phyloP scores from a whole-genome alignment of 2,329 filamentous ascomycete species.

The Aspergillus novofumigatus region DNA sequence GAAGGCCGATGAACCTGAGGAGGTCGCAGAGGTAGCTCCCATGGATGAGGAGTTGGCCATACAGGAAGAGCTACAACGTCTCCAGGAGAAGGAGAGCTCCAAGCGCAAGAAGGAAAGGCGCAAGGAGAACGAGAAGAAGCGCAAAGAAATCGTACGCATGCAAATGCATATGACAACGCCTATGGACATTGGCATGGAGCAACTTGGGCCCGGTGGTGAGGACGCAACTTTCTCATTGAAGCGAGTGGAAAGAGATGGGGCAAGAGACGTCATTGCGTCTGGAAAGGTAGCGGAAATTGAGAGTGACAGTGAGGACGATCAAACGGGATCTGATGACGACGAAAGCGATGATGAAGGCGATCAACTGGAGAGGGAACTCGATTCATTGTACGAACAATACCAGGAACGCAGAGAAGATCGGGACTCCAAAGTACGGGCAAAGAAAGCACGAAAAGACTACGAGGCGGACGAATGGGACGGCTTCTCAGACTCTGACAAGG shows the following conservation, averaged over 20 bases:
- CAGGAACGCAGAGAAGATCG: conserved; percentile 71
- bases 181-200: conserved; percentile 92
- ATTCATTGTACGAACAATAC: conserved; percentile 82
- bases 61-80: conserved; percentile 76
- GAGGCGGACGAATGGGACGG: conserved; percentile 91
- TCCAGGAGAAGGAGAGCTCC: conserved; percentile 73
- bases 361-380: conserved; percentile 75
- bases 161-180: conserved; percentile 96
- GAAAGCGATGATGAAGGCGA: conserved; percentile 74
- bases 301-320: conserved; percentile 58
- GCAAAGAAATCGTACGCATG: conserved; percentile 91
- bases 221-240: conserved; percentile 86
- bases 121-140: conserved; percentile 88
- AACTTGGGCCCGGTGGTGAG: conserved; percentile 70
- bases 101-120: conserved; percentile 79
- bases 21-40: conserved; percentile 75
- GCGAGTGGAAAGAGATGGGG: conserved; percentile 70
- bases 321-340: conserved; percentile 56
- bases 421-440: conserved; percentile 86
- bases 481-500: conserved; percentile 63
- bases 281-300: conserved; percentile 69
- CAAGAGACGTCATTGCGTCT: conserved; percentile 63
- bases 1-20: conserved; percentile 55
- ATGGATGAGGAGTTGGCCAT: conserved; percentile 96
- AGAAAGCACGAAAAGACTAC: conserved; percentile 76